Conservation (phyloP, 805 yeast genomes). For the Diddensiella caesifluorescens region DNA sequence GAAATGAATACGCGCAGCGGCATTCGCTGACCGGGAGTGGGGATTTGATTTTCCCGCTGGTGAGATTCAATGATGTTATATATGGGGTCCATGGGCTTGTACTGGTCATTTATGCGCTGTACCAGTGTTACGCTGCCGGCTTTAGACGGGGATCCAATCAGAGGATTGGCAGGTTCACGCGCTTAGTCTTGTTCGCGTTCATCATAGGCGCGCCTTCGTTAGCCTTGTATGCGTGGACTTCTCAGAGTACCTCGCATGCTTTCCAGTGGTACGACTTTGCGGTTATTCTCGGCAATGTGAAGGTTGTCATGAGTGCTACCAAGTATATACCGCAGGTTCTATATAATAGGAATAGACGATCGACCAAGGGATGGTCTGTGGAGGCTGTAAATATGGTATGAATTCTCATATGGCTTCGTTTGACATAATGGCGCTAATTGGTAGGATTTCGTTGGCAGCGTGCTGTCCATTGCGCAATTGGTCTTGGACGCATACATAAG, state of each 20-base stretch:
- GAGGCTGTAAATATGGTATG: constrained; percentile 32
- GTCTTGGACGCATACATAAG: constrained; percentile 36
- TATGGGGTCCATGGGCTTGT: constrained; percentile 43
- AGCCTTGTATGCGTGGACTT: constrained; percentile 24
- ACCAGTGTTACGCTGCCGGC: constrained; percentile 36
- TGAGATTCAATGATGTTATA: constrained; percentile 40
- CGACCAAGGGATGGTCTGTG: constrained; percentile 44
- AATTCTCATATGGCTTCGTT: not conserved
- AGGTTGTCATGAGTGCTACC: constrained; percentile 40
- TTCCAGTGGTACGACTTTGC: constrained; percentile 36
- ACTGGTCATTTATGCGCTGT: constrained; percentile 32
- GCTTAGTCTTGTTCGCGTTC: constrained; percentile 22
- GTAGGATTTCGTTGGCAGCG: constrained; percentile 40
- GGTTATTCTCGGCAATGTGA: constrained; percentile 39
- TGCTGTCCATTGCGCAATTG: constrained; percentile 38
- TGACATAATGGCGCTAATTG: not conserved
- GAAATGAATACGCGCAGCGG: constrained; percentile 33
- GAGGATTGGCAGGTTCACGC: constrained; percentile 25
- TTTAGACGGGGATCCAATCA: constrained; percentile 32
- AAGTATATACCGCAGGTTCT: constrained; percentile 47
- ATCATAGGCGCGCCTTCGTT: constrained; percentile 20
- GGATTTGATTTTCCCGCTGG: constrained; percentile 34
- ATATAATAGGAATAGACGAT: constrained; percentile 38
- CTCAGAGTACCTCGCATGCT: constrained; percentile 7
- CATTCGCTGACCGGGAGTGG: constrained; percentile 22